Evolutionary conservation across 495 filamentous ascomycete species (phyloP), one percentile per base, ranked within the genome.

Genomic region (Aspergillus olivimuriae): DNA sequence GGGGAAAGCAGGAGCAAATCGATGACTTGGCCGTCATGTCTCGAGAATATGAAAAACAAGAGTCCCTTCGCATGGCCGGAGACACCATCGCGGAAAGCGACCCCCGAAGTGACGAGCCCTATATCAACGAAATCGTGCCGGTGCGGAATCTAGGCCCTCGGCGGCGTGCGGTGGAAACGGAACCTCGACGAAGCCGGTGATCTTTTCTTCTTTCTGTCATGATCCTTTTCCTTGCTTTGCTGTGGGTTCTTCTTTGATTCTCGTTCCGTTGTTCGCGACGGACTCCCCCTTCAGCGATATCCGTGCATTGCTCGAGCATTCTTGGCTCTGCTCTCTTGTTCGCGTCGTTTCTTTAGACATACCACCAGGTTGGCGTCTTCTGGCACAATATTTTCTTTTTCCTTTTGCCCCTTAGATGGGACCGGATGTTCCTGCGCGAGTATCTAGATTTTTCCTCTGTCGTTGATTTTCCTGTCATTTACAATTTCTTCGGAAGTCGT

Each of bases 1-100:
- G 34, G 15, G 11, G 16, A 10, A 4, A 21, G 18, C 30, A 77
- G 74, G 66, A 66, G 49, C 74, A 77, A 66, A 77, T 77, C 46
- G 70, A 77, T 41, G 74, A 77, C 44, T 60, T 77, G 11, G 66
- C 68, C 26, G 54, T 57, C 17, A 66, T 77, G 60, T 76, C 73
- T 10, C 51, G 66, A 34, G 69, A 76, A 47, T 77, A 77, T 48
- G 74, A 77, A 55, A 63, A 57, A 22, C 69, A 76, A 43, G 73
- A 74, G 46, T 67, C 74, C 4, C 52, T 68, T 23, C 65, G 73
- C 10, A 77, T 77, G 74, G 47, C 62, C 8, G 58, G 54, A 16
- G 58, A 66, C 34, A 33, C 45, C 24, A 47, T 48, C 24, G 41
- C 47, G 18, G 48, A 56, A 21, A 46, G 28, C 12, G 52, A 55